These are phyloP conservation scores for Quercus robur DNA, from an alignment of 306 rosid species.

Conservation along the genomic window DNA sequence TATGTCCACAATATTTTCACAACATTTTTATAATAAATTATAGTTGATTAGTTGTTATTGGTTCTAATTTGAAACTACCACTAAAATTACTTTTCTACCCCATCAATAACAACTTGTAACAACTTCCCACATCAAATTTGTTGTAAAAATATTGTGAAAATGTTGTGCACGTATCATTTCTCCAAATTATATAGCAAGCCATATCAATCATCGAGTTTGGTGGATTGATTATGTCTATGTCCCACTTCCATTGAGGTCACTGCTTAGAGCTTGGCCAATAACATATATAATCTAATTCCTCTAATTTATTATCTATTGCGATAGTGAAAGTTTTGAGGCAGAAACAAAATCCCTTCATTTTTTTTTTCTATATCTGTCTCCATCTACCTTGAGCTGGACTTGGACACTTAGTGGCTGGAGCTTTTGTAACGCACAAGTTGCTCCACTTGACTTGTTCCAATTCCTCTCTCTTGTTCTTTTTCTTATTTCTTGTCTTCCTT, in stretches of 20 bases:
- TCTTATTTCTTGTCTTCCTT: background rate
- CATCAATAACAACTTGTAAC: no score
- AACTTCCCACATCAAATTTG: no score
- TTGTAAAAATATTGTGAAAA: no score
- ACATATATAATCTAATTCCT: conserved; percentile 9
- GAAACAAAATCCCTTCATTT: conserved; percentile 15
- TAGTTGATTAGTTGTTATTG: no score
- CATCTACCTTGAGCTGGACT: conserved; percentile 25
- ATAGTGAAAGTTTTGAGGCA: conserved; percentile 22
- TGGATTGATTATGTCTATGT: background rate
- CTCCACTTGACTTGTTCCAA: conserved; percentile 11
- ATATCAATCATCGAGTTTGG: conserved; percentile 17
- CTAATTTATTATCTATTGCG: conserved; percentile 8
- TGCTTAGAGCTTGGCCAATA: conserved; percentile 33
- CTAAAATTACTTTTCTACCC: no score
- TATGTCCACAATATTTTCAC: no score
- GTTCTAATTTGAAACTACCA: no score
- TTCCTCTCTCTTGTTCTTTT: background rate
- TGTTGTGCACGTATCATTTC: no score
- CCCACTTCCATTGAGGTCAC: conserved; percentile 33
- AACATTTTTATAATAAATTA: no score
- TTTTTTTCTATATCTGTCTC: conserved; percentile 18
- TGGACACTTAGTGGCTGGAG: background rate
- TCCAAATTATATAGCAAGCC: background rate
- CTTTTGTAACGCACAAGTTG: conserved; percentile 13